These are phyloP conservation scores for Nannizzia gypsea DNA, from an alignment of 2,329 filamentous ascomycete species.

Conservation along the genomic window DNA sequence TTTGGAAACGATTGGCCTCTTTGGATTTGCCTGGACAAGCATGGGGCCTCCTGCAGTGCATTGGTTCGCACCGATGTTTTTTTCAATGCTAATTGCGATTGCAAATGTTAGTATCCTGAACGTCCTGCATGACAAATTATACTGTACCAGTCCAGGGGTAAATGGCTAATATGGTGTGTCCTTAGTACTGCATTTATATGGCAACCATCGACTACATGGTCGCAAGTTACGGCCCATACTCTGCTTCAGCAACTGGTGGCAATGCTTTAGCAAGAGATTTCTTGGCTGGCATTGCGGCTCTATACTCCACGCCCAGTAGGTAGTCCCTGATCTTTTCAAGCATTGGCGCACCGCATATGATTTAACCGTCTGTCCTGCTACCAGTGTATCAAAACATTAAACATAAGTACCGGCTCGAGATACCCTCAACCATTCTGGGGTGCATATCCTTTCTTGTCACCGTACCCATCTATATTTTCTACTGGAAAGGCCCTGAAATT, in stretches of 20 bases:
- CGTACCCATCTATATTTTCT: constrained; percentile 53
- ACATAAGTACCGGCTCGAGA: constrained; percentile 40
- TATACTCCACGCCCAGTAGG: constrained; percentile 44
- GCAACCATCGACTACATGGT: constrained; percentile 58
- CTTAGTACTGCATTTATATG: constrained; percentile 45
- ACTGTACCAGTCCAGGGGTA: no score
- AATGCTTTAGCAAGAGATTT: constrained; percentile 55
- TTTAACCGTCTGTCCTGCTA: background rate
- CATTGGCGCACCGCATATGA: no score
- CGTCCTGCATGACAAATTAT: background rate
- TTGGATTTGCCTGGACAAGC: constrained; percentile 50
- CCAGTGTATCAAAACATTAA: constrained; percentile 40
- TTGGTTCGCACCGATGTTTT: constrained; percentile 53
- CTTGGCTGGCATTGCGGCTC: constrained; percentile 48
- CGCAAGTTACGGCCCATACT: constrained; percentile 51
- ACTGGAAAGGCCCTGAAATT: constrained; percentile 49
- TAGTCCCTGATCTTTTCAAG: background rate
- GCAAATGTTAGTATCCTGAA: constrained; percentile 41
- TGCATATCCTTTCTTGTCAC: constrained; percentile 50
- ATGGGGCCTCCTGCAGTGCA: constrained; percentile 42
- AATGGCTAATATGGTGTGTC: background rate
- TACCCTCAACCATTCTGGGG: constrained; percentile 50
- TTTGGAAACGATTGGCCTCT: constrained; percentile 46
- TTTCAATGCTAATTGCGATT: constrained; percentile 47
- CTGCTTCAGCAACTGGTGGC: constrained; percentile 53